Conservation (phyloP, 2,329 filamentous ascomycete genomes). For the Truncatella angustata region DNA sequence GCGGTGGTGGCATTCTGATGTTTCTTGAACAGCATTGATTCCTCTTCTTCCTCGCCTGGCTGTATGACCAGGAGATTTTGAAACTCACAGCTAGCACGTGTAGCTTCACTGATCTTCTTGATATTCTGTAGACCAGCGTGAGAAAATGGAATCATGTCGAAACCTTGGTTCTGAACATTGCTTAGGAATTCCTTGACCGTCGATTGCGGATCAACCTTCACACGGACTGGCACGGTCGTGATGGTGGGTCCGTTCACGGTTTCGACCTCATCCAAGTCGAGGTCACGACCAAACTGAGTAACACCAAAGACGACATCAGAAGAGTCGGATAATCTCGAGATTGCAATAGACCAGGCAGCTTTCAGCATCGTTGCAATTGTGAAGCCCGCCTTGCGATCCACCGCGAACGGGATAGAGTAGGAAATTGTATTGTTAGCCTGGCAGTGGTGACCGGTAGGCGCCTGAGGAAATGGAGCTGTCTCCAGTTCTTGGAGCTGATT, state of each 20-base stretch:
- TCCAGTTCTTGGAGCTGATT: not conserved
- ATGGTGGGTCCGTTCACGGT: constrained; percentile 9
- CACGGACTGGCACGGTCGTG: constrained; percentile 6
- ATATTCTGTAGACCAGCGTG: constrained; percentile 6
- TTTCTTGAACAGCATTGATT: not conserved
- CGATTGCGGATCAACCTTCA: not conserved
- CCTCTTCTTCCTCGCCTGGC: constrained; percentile 4
- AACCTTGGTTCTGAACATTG: constrained; percentile 5
- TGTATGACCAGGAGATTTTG: constrained; percentile 5
- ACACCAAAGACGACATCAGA: constrained; percentile 1
- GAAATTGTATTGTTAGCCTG: constrained; percentile 8
- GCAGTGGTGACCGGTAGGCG: constrained; percentile 2
- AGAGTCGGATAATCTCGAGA: not conserved
- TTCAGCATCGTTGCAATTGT: constrained; percentile 2
- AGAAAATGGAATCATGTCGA: constrained; percentile 2
- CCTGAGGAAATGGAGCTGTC: constrained; percentile 7
- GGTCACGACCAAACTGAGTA: constrained; percentile 6
- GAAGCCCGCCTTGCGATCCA: constrained; percentile 4
- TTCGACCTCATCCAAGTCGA: constrained; percentile 2
- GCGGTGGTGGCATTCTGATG: not conserved
- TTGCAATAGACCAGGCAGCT: not conserved
- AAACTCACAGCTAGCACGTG: not conserved
- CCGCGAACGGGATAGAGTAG: constrained; percentile 4
- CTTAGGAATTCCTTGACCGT: constrained; percentile 6
- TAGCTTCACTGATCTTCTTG: not conserved